phyloP scores from a whole-genome alignment of 2,329 filamentous ascomycete species.

The Aspergillus flavus region DNA sequence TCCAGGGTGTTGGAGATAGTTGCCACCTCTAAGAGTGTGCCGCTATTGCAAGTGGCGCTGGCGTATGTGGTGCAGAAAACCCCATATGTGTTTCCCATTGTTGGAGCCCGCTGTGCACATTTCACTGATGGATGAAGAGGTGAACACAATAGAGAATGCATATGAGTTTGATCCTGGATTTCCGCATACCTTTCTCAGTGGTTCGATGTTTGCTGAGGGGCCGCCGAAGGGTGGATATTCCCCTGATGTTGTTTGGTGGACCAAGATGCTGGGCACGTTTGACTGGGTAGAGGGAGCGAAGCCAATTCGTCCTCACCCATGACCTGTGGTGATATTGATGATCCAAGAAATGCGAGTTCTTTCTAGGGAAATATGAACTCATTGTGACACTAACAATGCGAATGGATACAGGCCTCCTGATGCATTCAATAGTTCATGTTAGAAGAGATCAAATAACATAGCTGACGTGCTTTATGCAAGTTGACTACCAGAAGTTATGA shows the following conservation, averaged over 20 bases:
- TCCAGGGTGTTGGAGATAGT: slow-evolving; percentile 16
- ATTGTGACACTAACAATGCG: no score
- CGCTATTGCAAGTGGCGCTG: slow-evolving; percentile 39
- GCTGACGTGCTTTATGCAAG: no score
- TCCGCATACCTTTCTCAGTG: slow-evolving; percentile 35
- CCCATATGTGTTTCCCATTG: slow-evolving; percentile 56
- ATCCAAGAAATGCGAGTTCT: no score
- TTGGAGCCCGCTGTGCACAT: slow-evolving; percentile 56
- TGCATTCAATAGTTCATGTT: no score
- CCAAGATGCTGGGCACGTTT: neutral
- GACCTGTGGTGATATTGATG: no score
- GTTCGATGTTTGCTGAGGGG: neutral
- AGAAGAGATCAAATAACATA: no score
- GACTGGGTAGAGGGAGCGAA: neutral
- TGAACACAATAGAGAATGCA: slow-evolving; percentile 56
- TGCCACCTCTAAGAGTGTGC: neutral
- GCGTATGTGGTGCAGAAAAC: slow-evolving; percentile 54
- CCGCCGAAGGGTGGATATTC: neutral
- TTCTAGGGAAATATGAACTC: no score
- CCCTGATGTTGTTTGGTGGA: neutral
- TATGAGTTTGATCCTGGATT: slow-evolving; percentile 59
- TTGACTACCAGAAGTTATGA: no score
- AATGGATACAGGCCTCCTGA: no score
- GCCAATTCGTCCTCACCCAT: no score
- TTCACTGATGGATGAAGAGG: slow-evolving; percentile 53